Evolutionary conservation across 2,329 filamentous ascomycete genomes (phyloP).

Genomic region (Exophiala viscosa): DNA sequence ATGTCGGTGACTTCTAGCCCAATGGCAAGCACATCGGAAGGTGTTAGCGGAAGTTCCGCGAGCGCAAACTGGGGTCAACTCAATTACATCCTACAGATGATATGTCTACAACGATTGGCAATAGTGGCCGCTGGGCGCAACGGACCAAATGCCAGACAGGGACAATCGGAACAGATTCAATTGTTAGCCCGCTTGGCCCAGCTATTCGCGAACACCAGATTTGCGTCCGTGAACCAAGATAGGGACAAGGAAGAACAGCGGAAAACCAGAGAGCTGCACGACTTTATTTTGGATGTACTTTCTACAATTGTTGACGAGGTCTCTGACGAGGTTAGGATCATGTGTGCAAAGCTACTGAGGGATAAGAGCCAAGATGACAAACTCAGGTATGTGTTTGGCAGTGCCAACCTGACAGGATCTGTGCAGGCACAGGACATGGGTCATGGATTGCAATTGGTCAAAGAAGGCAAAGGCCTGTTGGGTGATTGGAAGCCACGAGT

Average conservation of each 20-base stretch:
- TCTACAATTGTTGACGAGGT: slow-evolving; percentile 43
- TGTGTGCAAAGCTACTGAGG: slow-evolving; percentile 41
- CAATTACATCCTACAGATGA: slow-evolving; percentile 21
- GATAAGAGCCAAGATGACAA: slow-evolving; percentile 31
- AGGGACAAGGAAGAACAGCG: slow-evolving; percentile 14
- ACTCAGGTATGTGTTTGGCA: slow-evolving; percentile 25
- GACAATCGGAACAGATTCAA: slow-evolving; percentile 23
- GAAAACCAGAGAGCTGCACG: slow-evolving; percentile 17
- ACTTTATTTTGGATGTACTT: slow-evolving; percentile 43
- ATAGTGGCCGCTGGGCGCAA: slow-evolving; percentile 3
- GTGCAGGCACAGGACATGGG: slow-evolving; percentile 20
- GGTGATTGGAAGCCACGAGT: slow-evolving; percentile 28
- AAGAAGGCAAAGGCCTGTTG: slow-evolving; percentile 24
- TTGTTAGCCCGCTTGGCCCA: slow-evolving; percentile 28
- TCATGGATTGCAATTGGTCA: slow-evolving; percentile 23
- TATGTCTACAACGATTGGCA: slow-evolving; percentile 22
- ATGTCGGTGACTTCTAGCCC: slow-evolving; percentile 16
- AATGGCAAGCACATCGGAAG: slow-evolving; percentile 6
- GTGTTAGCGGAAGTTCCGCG: neutral
- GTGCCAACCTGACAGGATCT: slow-evolving; percentile 22
- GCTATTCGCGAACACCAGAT: slow-evolving; percentile 33
- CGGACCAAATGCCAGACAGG: slow-evolving; percentile 18
- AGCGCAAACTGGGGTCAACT: slow-evolving; percentile 16
- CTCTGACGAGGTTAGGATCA: slow-evolving; percentile 41
- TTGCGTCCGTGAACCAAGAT: slow-evolving; percentile 26